Conservation (phyloP, 208 protist genomes). For the Trypanosoma cruzi region DNA sequence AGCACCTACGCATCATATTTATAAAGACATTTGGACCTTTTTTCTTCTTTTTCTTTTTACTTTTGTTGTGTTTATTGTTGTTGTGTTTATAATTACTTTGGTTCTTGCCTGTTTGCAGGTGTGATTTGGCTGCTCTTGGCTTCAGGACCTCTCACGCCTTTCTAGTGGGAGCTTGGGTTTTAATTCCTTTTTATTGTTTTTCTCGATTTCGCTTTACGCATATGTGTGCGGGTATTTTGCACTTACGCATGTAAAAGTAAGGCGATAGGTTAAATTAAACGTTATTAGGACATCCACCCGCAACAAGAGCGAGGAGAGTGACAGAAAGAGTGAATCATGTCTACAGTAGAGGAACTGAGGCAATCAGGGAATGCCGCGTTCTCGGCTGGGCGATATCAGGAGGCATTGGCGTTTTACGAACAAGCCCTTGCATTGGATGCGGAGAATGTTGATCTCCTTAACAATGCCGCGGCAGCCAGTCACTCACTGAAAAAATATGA, state of each 20-base stretch:
- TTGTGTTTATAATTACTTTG: not conserved
- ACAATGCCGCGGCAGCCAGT: slow-evolving; percentile 89
- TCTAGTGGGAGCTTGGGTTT: slow-evolving; percentile 7
- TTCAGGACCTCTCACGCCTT: not conserved
- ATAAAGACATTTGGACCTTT: too few species aligned
- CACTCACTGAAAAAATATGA: slow-evolving; percentile 77
- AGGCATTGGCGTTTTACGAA: slow-evolving; percentile 76
- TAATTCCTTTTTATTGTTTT: too few species aligned
- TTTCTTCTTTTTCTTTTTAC: slow-evolving; percentile 1
- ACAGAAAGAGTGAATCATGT: slow-evolving; percentile 16
- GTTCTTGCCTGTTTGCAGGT: too few species aligned
- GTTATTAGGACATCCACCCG: not conserved
- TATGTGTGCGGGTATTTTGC: too few species aligned
- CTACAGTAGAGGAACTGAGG: slow-evolving; percentile 64
- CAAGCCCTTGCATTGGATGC: slow-evolving; percentile 75
- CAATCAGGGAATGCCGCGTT: slow-evolving; percentile 83
- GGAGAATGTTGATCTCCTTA: slow-evolving; percentile 75
- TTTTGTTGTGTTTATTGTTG: not conserved
- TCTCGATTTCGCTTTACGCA: too few species aligned
- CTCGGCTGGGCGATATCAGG: slow-evolving; percentile 67
- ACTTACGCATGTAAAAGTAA: slow-evolving; percentile 1
- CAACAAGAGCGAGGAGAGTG: not conserved
- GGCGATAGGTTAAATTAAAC: not conserved
- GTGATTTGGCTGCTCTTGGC: slow-evolving; percentile 10
- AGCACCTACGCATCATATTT: too few species aligned